Base-by-base conservation (phyloP, 305 asterid species). In the Plantago lanceolata region DNA sequence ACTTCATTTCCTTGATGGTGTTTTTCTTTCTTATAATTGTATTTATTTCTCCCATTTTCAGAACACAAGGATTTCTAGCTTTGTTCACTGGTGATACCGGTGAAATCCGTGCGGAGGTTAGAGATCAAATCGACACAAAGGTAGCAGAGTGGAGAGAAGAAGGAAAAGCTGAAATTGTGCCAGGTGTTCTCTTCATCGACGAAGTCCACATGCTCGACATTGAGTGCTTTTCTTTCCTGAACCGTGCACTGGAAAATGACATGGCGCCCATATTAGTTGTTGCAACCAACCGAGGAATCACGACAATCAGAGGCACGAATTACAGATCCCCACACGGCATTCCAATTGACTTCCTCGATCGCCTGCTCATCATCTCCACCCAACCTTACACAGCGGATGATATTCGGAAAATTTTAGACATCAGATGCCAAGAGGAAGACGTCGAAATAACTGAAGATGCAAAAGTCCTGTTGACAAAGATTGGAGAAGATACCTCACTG, bases 81-180 rank as follows among this genome's bases (percentile, higher is more conserved):
- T 85, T 92, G 59, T 92, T 92, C 70, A 89, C 96, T 2, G 98
- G 98, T 20, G 98, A 92, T 66, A 92, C 98, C 0, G 98, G 96
- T 16, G 98, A 92, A 75, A 92, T 92, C 19, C 96, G 96, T 44
- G 87, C 94, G 19, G 96, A 92, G 75, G 96, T 92, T 54, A 72
- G 98, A 76, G 98, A 92, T 72, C 95, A 92, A 61, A 92, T 92
- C 7, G 96, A 87, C 78, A 89, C 98, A 19, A 92, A 92, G 71
- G 96, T 92, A 59, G 95, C 96, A 15, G 96, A 92, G 75, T 92
- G 98, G 98, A 74, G 98, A 58, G 98, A 92, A 70, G 98, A 92
- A 82, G 98, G 98, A 33, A 92, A 92, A 63, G 96, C 98, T 0
- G 98, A 92, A 74, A 89, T 92, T 20, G 73, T 92, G n/a, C 98